A percentile compares a stretch with the other conserved stretches of the same genome.
phyloP scores from a whole-genome alignment of 2,329 filamentous ascomycete species.

The Ascochyta rabiei region DNA sequence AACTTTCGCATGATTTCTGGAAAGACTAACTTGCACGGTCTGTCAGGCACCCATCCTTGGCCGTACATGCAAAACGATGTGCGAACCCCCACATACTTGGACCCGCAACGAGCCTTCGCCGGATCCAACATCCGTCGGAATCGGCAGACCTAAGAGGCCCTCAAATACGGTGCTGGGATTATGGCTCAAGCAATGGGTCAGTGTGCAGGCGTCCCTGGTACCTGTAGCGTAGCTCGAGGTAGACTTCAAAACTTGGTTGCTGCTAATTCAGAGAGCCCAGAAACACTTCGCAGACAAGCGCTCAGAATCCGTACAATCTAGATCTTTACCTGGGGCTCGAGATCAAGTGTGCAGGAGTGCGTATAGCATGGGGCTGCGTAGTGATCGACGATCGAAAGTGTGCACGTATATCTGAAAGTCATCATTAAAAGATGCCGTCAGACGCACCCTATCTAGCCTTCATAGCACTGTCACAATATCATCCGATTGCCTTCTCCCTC shows the following conservation, averaged over 20 bases:
- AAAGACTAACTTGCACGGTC: not conserved
- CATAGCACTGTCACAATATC: not conserved
- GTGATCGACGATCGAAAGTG: slow-evolving; percentile 2
- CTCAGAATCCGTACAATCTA: not conserved
- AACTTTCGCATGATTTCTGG: not conserved
- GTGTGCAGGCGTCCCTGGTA: not conserved
- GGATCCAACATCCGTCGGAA: not conserved
- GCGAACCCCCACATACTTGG: not conserved
- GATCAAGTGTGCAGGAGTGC: not conserved
- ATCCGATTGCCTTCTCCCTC: not conserved
- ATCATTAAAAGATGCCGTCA: not conserved
- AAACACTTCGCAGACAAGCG: not conserved
- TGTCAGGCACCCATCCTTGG: not conserved
- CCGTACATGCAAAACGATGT: not conserved
- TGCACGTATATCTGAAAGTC: not conserved
- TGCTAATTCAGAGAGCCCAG: not conserved
- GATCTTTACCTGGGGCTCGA: not conserved
- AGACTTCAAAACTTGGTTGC: not conserved
- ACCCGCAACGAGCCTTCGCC: not conserved
- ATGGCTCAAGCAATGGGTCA: not conserved
- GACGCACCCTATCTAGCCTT: not conserved
- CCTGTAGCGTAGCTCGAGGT: not conserved
- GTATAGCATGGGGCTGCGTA: slow-evolving; percentile 1
- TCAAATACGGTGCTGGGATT: not conserved
- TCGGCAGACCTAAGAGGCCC: not conserved